Evolutionary conservation across 1,139 yeast species (phyloP).

Genomic region (Tardiomyces depauwii): DNA sequence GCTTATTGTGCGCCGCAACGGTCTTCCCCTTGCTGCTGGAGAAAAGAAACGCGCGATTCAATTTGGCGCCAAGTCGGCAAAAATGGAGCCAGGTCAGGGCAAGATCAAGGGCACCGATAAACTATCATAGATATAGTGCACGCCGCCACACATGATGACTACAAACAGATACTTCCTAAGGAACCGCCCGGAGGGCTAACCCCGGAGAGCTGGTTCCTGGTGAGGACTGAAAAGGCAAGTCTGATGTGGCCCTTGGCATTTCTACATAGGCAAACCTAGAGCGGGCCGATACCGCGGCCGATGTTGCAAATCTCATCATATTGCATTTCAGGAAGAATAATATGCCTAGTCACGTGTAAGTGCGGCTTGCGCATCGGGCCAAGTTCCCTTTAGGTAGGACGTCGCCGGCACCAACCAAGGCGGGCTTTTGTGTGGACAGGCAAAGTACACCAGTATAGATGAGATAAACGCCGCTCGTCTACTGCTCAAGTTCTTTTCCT

Average conservation of each 20-base stretch:
- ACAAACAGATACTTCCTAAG: constrained; percentile 9
- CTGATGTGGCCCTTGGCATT: constrained; percentile 8
- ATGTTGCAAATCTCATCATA: too few species aligned
- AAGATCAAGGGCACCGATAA: constrained; percentile 54
- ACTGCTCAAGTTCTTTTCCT: too few species aligned
- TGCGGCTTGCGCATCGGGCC: too few species aligned
- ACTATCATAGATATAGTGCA: constrained; percentile 7
- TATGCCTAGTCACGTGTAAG: too few species aligned
- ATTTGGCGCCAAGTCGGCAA: constrained; percentile 92
- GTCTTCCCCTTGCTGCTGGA: constrained; percentile 44
- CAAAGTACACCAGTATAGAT: too few species aligned
- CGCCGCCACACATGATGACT: constrained; percentile 6
- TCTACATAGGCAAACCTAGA: too few species aligned
- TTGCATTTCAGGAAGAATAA: too few species aligned
- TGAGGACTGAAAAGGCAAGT: constrained; percentile 14
- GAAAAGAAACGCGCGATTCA: constrained; percentile 95
- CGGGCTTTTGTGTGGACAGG: too few species aligned
- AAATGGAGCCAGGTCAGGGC: constrained; percentile 67
- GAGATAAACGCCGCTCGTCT: too few species aligned
- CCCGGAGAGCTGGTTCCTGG: not conserved
- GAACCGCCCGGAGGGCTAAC: constrained; percentile 1
- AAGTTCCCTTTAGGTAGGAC: too few species aligned
- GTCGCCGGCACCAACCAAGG: too few species aligned
- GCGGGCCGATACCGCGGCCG: too few species aligned
- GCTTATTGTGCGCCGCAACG: constrained; percentile 39